Conservation (phyloP, 192 early-diverging fungal genomes). For the Coemansia sp. region DNA sequence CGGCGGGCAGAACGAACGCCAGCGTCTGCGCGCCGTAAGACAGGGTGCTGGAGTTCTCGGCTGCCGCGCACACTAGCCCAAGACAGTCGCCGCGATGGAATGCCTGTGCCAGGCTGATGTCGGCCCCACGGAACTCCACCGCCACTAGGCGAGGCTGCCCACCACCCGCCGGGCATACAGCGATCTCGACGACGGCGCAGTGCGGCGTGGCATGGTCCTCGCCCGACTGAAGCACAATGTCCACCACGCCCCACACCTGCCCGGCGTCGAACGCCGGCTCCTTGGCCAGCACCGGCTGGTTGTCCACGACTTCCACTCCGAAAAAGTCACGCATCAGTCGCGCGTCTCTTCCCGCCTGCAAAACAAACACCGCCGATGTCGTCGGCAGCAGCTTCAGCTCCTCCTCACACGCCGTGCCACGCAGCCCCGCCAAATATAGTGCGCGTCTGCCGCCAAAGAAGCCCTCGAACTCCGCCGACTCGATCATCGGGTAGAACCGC, state of each 20-base stretch:
- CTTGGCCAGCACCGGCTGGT: neutral
- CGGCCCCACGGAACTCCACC: slow-evolving; percentile 34
- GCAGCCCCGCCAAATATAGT: slow-evolving; percentile 21
- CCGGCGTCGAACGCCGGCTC: slow-evolving; percentile 38
- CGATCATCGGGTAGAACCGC: slow-evolving; percentile 47
- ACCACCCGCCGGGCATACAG: neutral
- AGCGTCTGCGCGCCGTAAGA: slow-evolving; percentile 51
- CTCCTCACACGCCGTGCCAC: slow-evolving; percentile 14
- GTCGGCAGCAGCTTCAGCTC: slow-evolving; percentile 36
- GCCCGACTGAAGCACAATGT: neutral
- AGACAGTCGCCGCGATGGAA: slow-evolving; percentile 36
- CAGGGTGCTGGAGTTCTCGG: slow-evolving; percentile 7
- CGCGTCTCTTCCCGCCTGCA: slow-evolving; percentile 35
- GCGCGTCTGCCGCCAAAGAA: slow-evolving; percentile 36
- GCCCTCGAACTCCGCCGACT: slow-evolving; percentile 39
- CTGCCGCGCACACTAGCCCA: slow-evolving; percentile 35
- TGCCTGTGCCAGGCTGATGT: slow-evolving; percentile 14
- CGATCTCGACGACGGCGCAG: neutral
- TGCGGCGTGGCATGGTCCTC: neutral
- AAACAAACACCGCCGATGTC: slow-evolving; percentile 37
- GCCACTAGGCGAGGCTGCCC: slow-evolving; percentile 14
- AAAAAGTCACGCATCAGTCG: slow-evolving; percentile 28
- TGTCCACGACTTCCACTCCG: slow-evolving; percentile 19
- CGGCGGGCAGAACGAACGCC: slow-evolving; percentile 25
- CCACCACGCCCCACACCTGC: slow-evolving; percentile 49